Percentiles rank a stretch among this genome's conserved stretches.
Conservation (phyloP, 2,329 filamentous ascomycete genomes). For the Colletotrichum eleusines region DNA sequence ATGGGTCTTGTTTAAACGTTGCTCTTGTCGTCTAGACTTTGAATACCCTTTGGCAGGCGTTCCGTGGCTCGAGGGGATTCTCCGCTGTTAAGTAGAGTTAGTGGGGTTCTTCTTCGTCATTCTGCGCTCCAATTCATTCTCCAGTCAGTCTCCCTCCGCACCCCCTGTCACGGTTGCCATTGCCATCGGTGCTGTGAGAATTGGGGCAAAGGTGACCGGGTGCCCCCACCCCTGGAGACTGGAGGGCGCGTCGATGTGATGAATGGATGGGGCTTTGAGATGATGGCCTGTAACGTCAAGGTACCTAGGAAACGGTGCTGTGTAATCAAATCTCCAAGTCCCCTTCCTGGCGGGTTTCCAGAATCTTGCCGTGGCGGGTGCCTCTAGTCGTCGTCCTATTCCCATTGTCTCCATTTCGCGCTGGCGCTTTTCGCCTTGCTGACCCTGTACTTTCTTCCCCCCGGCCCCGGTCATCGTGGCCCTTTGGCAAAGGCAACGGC, state of each 20-base stretch:
- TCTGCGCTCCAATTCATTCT: not conserved
- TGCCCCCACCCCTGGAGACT: slow-evolving; percentile 1
- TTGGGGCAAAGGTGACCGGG: not conserved
- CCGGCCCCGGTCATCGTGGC: slow-evolving; percentile 2
- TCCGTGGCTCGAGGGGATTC: slow-evolving; percentile 14
- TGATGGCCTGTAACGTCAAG: slow-evolving; percentile 8
- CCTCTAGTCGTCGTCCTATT: not conserved
- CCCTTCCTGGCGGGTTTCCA: not conserved
- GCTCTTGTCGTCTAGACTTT: not conserved
- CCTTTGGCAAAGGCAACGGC: not conserved
- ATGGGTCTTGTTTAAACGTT: not conserved
- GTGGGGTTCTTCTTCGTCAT: slow-evolving; percentile 17
- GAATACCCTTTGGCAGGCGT: not conserved
- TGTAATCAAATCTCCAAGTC: slow-evolving; percentile 11
- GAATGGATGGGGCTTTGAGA: slow-evolving; percentile 18
- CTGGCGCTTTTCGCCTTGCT: not conserved
- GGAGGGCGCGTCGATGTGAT: slow-evolving; percentile 1
- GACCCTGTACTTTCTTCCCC: slow-evolving; percentile 3
- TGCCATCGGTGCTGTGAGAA: slow-evolving; percentile 5
- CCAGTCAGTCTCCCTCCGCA: not conserved
- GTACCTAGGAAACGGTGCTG: not conserved
- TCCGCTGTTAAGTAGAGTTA: slow-evolving; percentile 33
- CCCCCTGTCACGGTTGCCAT: slow-evolving; percentile 21
- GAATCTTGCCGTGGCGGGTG: not conserved
- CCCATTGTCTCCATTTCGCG: not conserved